Percentiles rank a stretch among this genome's conserved stretches.
Evolutionary conservation across 306 rosid genomes (phyloP).

Genomic region (Cucurbita ficifolia): DNA sequence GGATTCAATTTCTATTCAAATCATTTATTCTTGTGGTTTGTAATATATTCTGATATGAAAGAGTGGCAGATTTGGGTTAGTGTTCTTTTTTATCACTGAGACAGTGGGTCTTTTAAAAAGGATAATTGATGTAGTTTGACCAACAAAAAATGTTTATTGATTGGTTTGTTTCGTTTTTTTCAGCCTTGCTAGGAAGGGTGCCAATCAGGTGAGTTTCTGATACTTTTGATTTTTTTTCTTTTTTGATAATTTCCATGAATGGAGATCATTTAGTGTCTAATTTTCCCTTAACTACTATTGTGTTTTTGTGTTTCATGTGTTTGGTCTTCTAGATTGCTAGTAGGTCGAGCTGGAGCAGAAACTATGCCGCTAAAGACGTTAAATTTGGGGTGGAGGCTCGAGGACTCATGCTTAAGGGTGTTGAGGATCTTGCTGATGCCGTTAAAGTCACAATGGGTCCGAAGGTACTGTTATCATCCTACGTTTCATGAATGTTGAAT

Average conservation of each 20-base stretch:
- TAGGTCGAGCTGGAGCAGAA: conserved; percentile 59
- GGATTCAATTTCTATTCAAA: neutral
- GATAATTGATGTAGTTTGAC: neutral
- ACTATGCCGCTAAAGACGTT: conserved; percentile 79
- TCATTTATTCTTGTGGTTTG: neutral
- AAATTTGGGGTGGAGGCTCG: conserved; percentile 94
- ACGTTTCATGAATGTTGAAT: neutral
- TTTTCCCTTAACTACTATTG: neutral
- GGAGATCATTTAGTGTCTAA: neutral
- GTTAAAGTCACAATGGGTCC: conserved; percentile 98
- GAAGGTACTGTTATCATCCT: conserved; percentile 30
- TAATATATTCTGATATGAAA: neutral
- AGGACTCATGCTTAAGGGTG: conserved; percentile 85
- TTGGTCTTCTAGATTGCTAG: conserved; percentile 39
- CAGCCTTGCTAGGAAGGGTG: conserved; percentile 53
- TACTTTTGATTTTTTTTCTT: neutral
- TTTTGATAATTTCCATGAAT: neutral
- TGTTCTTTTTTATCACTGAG: neutral
- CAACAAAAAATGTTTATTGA: neutral
- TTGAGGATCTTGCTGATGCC: conserved; percentile 89
- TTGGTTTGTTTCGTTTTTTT: neutral
- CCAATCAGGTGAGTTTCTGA: conserved; percentile 46
- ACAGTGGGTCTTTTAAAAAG: neutral
- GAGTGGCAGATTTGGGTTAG: neutral
- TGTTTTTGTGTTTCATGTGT: neutral